These are phyloP conservation scores for Collybia sp. DNA, from an alignment of 768 basidiomycete genomes.

Conservation along the genomic window DNA sequence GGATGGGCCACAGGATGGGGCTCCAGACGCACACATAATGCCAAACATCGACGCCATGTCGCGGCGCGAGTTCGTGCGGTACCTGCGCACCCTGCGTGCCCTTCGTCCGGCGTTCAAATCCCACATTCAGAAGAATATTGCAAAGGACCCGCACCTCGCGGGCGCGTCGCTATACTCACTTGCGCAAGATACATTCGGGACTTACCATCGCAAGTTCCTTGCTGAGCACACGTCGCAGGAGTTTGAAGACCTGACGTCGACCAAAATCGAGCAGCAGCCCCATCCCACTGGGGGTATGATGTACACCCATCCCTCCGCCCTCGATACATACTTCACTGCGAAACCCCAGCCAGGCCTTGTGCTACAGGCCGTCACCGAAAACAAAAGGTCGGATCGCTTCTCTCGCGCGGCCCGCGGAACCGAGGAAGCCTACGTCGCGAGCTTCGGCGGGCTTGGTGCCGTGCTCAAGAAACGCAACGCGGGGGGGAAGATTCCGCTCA, in stretches of 20 bases:
- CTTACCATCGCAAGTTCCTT: slow-evolving; percentile 35
- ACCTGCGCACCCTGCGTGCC: slow-evolving; percentile 53
- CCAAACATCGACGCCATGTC: slow-evolving; percentile 62
- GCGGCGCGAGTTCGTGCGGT: slow-evolving; percentile 48
- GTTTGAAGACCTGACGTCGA: slow-evolving; percentile 14
- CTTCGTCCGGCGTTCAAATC: slow-evolving; percentile 52
- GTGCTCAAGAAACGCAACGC: slow-evolving; percentile 11
- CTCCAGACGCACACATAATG: slow-evolving; percentile 20
- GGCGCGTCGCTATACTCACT: slow-evolving; percentile 17
- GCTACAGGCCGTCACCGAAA: slow-evolving; percentile 23
- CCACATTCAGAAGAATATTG: slow-evolving; percentile 28
- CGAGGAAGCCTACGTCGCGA: slow-evolving; percentile 20
- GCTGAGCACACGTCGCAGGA: slow-evolving; percentile 17
- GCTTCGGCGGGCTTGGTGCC: slow-evolving; percentile 41
- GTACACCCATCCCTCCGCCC: slow-evolving; percentile 47
- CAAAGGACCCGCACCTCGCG: slow-evolving; percentile 4
- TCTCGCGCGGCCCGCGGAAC: neutral
- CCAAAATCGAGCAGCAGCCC: slow-evolving; percentile 55
- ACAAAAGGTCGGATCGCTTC: neutral
- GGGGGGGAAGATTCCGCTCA: slow-evolving; percentile 14
- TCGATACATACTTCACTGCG: slow-evolving; percentile 51
- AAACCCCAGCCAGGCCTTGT: slow-evolving; percentile 57
- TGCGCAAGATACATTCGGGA: slow-evolving; percentile 13
- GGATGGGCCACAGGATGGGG: no score
- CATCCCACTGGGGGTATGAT: slow-evolving; percentile 60